Evolutionary conservation across 2,329 filamentous ascomycete species (phyloP), one percentile per base, ranked within the genome.

Genomic region (Aspergillus glaucus): DNA sequence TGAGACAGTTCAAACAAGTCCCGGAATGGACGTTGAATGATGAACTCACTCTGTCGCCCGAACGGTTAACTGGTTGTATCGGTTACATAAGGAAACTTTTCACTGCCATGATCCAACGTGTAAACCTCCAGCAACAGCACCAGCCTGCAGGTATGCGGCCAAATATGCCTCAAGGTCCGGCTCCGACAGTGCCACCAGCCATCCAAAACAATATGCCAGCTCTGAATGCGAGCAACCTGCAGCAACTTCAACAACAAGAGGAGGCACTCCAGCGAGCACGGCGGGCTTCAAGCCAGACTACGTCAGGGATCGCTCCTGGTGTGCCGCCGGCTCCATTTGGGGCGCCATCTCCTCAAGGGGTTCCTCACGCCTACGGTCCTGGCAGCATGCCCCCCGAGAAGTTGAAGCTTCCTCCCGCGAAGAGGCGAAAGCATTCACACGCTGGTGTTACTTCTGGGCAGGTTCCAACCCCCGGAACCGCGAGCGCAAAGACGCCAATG

Each of bases 341-440:
- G 46, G 74, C 71, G 14, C 71, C 74, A 22, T 79, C 78, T 43
- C 79, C 79, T 14, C 74, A 78, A 47, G 80, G 80, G 21, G 73
- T 81, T 49, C 79, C 81, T 7, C 75, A 76, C 51, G 79, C 78
- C 45, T 79, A 80, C 48, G 72, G 72, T 7, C 70, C 72, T 17
- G 74, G 73, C 17, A 71, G 74, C 44, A 71, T 83, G 44, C 79
- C 75, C 4, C 73, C 75, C 9, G 77, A 79, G 45, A 78, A 81
- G 53, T 71, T 85, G 43, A 77, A 80, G 43, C 64, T 84, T 21
- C 81, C 80, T 15, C 72, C 76, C 2, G 70, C 72, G 48, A 84
- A 83, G 69, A 79, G 74, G 58, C 72, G 75, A 46, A 81, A 79
- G 68, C 71, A 78, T 52, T 75, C 75, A 46, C 72, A 76, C 46